phyloP scores from a whole-genome alignment of 2,329 filamentous ascomycete species.

The Fusarium abutilonis region DNA sequence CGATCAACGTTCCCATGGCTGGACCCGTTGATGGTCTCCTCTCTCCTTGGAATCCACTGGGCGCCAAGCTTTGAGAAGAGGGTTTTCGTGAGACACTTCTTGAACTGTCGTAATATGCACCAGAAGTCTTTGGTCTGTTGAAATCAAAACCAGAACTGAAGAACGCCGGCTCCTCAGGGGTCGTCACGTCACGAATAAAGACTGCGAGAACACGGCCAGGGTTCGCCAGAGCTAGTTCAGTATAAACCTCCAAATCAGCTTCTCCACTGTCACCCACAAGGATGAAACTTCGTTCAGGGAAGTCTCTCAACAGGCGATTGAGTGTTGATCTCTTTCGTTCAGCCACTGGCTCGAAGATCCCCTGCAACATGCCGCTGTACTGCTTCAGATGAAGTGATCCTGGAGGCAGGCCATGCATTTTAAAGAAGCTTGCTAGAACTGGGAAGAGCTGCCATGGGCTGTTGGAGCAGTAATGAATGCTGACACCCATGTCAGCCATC shows the following conservation, averaged over 20 bases:
- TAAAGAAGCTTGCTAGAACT: constrained; percentile 85
- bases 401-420: constrained; percentile 78
- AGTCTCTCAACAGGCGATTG: constrained; percentile 86
- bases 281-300: constrained; percentile 88
- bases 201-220: constrained; percentile 85
- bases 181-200: constrained; percentile 96
- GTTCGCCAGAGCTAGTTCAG: constrained; percentile 86
- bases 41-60: constrained; percentile 26
- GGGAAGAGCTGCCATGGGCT: constrained; percentile 98
- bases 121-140: constrained; percentile 42
- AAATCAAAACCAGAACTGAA: constrained; percentile 71
- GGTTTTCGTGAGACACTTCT: constrained; percentile 26
- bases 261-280: constrained; percentile 96
- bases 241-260: constrained; percentile 96
- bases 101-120: constrained; percentile 42
- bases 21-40: constrained; percentile 49
- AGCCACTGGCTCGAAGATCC: constrained; percentile 96
- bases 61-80: constrained; percentile 45
- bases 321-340: constrained; percentile 92
- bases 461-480: constrained; percentile 98
- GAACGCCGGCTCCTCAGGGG: constrained; percentile 74
- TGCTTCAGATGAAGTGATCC: constrained; percentile 96
- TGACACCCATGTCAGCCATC: constrained; percentile 82
- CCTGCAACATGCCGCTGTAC: constrained; percentile 96
- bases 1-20: constrained; percentile 68